These are phyloP conservation scores for Stagonosporopsis vannaccii DNA, from an alignment of 2,329 filamentous ascomycete species.

Conservation along the genomic window DNA sequence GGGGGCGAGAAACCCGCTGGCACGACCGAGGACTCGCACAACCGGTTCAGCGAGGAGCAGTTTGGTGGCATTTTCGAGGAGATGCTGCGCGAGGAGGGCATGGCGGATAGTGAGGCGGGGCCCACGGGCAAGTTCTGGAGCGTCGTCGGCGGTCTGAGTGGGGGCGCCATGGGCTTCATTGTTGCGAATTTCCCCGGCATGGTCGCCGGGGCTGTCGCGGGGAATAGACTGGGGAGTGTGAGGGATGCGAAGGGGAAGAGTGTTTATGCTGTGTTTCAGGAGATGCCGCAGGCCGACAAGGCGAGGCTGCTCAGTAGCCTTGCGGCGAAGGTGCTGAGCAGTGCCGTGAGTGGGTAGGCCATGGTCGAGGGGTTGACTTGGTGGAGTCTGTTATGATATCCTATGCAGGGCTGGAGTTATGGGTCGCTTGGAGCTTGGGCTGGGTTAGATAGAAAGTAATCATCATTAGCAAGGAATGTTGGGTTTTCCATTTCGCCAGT, in stretches of 20 bases:
- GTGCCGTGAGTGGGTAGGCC: constrained; percentile 57
- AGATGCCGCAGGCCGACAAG: constrained; percentile 83
- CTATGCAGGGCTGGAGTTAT: background rate
- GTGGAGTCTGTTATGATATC: constrained; percentile 13
- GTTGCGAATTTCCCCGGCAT: constrained; percentile 90
- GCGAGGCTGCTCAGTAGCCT: constrained; percentile 82
- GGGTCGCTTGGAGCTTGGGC: background rate
- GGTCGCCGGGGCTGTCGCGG: constrained; percentile 88
- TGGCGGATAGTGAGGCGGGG: constrained; percentile 72
- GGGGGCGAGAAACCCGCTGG: constrained; percentile 53
- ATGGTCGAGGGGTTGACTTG: too few relatives aligned
- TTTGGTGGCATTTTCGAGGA: constrained; percentile 74
- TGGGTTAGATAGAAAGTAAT: background rate
- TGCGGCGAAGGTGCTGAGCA: constrained; percentile 85
- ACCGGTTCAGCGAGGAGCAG: constrained; percentile 75
- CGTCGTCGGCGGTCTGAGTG: constrained; percentile 82
- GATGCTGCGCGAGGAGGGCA: constrained; percentile 62
- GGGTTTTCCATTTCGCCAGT: background rate
- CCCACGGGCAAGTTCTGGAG: constrained; percentile 84
- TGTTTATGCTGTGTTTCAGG: constrained; percentile 90
- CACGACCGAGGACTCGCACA: constrained; percentile 55
- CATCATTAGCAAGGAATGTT: background rate
- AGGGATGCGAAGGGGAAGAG: constrained; percentile 92
- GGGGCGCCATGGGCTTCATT: constrained; percentile 92
- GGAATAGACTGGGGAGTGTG: constrained; percentile 88